Base-by-base conservation (phyloP, 805 yeast species). In the Zygoascus ofunaensis region DNA sequence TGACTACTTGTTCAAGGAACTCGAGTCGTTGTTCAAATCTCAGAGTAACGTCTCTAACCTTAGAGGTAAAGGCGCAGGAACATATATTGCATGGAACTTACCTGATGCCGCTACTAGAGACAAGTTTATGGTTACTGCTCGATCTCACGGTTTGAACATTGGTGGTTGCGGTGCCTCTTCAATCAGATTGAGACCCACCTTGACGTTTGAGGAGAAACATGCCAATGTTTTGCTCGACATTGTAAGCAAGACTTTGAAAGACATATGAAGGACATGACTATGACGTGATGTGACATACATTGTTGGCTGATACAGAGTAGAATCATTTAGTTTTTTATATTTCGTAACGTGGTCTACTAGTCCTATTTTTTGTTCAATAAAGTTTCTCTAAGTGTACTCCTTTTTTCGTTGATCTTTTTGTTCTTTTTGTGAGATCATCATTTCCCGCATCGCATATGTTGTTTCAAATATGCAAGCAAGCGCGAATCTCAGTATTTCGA, bases 111-210 rank as follows among this genome's bases (percentile, higher is more conserved):
- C 68, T 45, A 64, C 68, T 21, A 77, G 94, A 68, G 79, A 80
- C 63, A 63, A 69, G 54, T 79, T 85, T 64, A 65, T 82, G 56
- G 54, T 52, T 49, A 77, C 73, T 50, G 70, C 81, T 74, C 80
- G 77, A 66, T 58, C 64, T 39, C 70, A 60, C 41, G 94, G 94
- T 63, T 72, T 82, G 50, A 84, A 85, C 64, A 74, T 82, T 59
- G 94, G 94, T 55, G 94, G 89, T 41, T 85, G 94, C 67, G 89
- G 90, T 43, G 83, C 76, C 44, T 73, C 70, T 50, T 76, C 89
- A 47, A 82, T 85, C 42, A 79, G 94, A 69, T 71, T 84, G 62
- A 77, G 94, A 69, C 94, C 94, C 49, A 73, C 85, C 37, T 68
- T 84, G 56, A 77, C 79, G 18, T 84, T 84, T 61, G 87, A 82